Conservation (phyloP, 306 rosid species). For the Castanea mollissima region DNA sequence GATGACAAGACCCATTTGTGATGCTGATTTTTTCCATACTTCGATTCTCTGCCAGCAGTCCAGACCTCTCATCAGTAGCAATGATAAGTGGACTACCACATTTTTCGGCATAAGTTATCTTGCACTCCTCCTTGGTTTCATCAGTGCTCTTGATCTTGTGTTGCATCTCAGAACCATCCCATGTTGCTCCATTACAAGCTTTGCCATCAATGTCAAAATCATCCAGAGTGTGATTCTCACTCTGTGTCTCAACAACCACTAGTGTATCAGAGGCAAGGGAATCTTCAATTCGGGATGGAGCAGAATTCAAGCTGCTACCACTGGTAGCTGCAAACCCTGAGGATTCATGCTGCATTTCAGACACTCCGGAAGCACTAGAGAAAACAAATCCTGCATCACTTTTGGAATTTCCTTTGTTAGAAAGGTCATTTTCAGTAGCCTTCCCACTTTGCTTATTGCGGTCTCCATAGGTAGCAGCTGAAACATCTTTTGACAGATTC, state of each 20-base stretch:
- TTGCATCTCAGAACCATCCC: conserved; percentile 27
- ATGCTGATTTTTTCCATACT: conserved; percentile 15
- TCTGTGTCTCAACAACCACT: conserved; percentile 27
- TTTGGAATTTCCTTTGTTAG: conserved; percentile 33
- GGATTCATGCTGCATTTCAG: conserved; percentile 39
- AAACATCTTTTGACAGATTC: conserved; percentile 10
- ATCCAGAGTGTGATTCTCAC: conserved; percentile 26
- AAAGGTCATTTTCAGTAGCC: conserved; percentile 22
- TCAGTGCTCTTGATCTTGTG: conserved; percentile 25
- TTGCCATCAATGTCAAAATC: conserved; percentile 27
- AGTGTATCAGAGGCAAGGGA: conserved; percentile 10
- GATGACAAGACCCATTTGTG: conserved; percentile 19
- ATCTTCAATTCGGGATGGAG: conserved; percentile 29
- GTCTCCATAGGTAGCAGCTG: conserved; percentile 30
- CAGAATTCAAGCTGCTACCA: conserved; percentile 16
- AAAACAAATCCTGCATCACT: conserved; percentile 30
- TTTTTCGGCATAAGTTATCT: conserved; percentile 13
- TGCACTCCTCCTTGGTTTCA: conserved; percentile 23
- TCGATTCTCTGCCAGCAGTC: conserved; percentile 19
- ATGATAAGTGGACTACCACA: conserved; percentile 25
- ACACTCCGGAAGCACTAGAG: conserved; percentile 31
- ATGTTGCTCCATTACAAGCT: conserved; percentile 22
- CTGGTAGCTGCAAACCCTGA: conserved; percentile 31
- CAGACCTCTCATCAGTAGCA: conserved; percentile 28
- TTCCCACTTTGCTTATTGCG: conserved; percentile 25